phyloP scores from a whole-genome alignment of 2,329 filamentous ascomycete genomes.

The Nannizziopsis arthrosporioides region DNA sequence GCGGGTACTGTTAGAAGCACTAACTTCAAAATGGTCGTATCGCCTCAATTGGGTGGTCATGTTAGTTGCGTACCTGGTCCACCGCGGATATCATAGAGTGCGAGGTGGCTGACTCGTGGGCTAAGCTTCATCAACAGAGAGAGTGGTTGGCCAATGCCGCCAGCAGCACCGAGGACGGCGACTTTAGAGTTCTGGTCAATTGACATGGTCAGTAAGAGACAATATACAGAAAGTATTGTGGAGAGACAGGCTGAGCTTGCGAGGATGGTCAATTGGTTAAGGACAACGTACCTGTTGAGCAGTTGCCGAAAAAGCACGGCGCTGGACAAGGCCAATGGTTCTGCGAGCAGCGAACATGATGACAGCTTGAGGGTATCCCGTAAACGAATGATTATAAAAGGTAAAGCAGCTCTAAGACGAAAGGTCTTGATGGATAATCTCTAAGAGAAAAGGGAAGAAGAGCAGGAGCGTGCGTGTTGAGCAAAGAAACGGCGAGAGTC shows the following conservation, averaged over 20 bases:
- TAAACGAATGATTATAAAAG: constrained; percentile 1
- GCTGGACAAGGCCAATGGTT: constrained; percentile 49
- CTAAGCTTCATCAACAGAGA: constrained; percentile 98
- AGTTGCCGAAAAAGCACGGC: constrained; percentile 70
- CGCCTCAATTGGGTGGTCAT: neutral
- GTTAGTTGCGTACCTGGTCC: constrained; percentile 58
- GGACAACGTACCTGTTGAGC: constrained; percentile 55
- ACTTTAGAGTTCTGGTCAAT: constrained; percentile 81
- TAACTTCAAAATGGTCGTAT: neutral
- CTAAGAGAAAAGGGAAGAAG: constrained; percentile 13
- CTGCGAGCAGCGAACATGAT: constrained; percentile 64
- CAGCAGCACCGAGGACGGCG: constrained; percentile 87
- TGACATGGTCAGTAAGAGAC: neutral
- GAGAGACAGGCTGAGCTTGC: neutral
- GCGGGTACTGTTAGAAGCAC: constrained; percentile 13
- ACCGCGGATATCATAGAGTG: constrained; percentile 94
- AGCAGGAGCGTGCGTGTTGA: constrained; percentile 10
- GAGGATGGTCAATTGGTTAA: constrained; percentile 6
- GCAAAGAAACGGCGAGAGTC: constrained; percentile 17
- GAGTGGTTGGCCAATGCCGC: constrained; percentile 96
- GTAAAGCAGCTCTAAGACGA: neutral
- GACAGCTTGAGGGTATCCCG: constrained; percentile 16
- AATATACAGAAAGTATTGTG: neutral
- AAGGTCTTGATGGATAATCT: neutral
- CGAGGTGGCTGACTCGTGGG: constrained; percentile 82